Evolutionary conservation across 1,139 yeast species (phyloP).

Genomic region (Candida smagusa): DNA sequence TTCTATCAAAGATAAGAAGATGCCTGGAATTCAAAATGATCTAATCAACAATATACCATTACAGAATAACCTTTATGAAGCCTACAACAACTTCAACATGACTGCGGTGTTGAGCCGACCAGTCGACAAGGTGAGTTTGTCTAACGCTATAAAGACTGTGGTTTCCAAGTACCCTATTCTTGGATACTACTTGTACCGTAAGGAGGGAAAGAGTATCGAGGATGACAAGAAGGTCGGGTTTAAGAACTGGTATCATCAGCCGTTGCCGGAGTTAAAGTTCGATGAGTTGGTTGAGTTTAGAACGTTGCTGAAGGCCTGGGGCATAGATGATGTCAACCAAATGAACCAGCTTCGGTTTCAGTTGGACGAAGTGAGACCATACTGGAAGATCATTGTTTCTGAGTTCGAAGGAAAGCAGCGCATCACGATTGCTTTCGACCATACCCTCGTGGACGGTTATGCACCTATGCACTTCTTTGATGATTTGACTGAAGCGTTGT

Average conservation of each 20-base stretch:
- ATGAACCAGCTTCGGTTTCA: constrained; percentile 17
- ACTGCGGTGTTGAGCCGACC: constrained; percentile 21
- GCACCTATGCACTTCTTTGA: constrained; percentile 31
- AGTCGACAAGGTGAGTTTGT: constrained; percentile 17
- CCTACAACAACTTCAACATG: constrained; percentile 28
- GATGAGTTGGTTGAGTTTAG: constrained; percentile 25
- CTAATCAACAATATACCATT: too few species aligned
- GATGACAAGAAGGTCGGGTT: constrained; percentile 5
- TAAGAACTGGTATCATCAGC: constrained; percentile 16
- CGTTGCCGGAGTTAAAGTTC: constrained; percentile 19
- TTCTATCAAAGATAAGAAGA: neutral
- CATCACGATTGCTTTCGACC: constrained; percentile 31
- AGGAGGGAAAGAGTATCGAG: constrained; percentile 5
- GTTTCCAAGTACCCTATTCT: constrained; percentile 22
- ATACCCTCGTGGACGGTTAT: constrained; percentile 34
- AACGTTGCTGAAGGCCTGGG: too few species aligned
- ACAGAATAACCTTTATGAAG: too few species aligned
- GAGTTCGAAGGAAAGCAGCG: constrained; percentile 16
- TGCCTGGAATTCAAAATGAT: neutral
- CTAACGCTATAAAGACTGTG: constrained; percentile 23
- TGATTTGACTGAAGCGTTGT: constrained; percentile 21
- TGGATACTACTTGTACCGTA: constrained; percentile 17
- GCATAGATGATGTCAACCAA: constrained; percentile 1
- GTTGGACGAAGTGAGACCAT: constrained; percentile 19
- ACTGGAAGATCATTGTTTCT: constrained; percentile 28